Base-by-base conservation (phyloP, 2,329 filamentous ascomycete species). In the Fusarium burgessii region DNA sequence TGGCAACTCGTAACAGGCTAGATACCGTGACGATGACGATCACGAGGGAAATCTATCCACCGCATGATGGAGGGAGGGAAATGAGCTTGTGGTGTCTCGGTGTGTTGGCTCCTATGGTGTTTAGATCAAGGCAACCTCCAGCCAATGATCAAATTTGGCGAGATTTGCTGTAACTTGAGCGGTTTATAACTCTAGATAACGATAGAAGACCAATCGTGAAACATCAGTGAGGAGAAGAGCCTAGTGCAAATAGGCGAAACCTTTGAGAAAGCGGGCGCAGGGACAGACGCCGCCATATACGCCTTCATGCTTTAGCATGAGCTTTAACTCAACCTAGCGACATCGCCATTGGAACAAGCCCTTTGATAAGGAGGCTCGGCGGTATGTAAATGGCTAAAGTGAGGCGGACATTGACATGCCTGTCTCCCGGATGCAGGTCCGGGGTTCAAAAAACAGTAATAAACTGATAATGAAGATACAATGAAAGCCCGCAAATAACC, bases 1-100 rank as follows among this genome's bases (percentile, higher is more conserved):
- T 59, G 56, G 68, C 51, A 64, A 58, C 70, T 71, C 62, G 58
- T 65, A 73, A 71, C 20, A 41, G 66, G 52, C 50, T 68, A 68
- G 62, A 68, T 59, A 65, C 51, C 49, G 56, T 71, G 66, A 58
- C 55, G 43, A 71, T 18, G 66, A 73, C 38, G 66, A 68, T 73
- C 70, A 73, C 70, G 70, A 70, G 70, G 70, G 42, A 54, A 32
- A 51, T 55, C 36, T 57, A 43, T 68, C 62, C 62, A 72, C 58
- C 58, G 67, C 62, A 57, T 64, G 45, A 64, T 59, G 70, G 62
- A 50, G 46, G 66, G 66, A 27, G n/a, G 58, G 46, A 47, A 38
- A 23, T 45, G 60, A 59, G 54, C 38, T 57, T 66, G 63, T 68
- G 63, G 69, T 70, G 63, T 71, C 58, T 60, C 58, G 54, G 46